Percentiles rank a stretch among this genome's conserved stretches.
Evolutionary conservation across 768 basidiomycete species (phyloP).

Genomic region (Lactifluus piperatus): DNA sequence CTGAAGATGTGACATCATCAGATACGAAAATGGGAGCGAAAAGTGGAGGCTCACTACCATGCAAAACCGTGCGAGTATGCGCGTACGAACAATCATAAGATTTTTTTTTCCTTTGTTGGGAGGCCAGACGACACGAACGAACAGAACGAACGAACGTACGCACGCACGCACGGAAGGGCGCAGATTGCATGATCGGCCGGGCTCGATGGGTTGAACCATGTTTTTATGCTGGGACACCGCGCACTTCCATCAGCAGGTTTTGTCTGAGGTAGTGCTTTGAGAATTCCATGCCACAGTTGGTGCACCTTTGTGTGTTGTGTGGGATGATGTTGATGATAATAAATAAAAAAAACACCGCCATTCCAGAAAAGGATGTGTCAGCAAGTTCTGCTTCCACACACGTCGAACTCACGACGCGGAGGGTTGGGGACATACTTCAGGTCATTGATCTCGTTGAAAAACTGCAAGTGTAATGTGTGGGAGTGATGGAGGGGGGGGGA

Average conservation of each 20-base stretch:
- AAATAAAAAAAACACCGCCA: too few relatives aligned
- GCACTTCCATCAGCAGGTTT: slow-evolving; percentile 35
- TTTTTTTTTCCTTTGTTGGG: too few relatives aligned
- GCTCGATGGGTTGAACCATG: background rate
- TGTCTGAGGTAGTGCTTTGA: slow-evolving; percentile 33
- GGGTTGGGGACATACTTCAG: slow-evolving; percentile 27
- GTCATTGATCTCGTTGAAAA: slow-evolving; percentile 34
- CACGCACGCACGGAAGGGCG: background rate
- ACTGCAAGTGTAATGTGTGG: too few relatives aligned
- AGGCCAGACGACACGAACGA: background rate
- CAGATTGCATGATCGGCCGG: too few relatives aligned
- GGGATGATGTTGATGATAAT: too few relatives aligned
- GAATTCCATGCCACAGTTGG: slow-evolving; percentile 34
- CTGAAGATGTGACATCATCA: background rate
- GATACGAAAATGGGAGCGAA: background rate
- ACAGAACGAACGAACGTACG: background rate
- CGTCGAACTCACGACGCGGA: too few relatives aligned
- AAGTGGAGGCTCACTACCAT: background rate
- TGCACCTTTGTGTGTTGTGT: slow-evolving; percentile 26
- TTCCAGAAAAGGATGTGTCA: background rate
- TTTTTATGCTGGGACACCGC: slow-evolving; percentile 29
- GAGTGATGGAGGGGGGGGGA: too few relatives aligned
- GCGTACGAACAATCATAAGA: background rate
- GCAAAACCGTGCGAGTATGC: background rate
- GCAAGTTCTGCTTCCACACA: background rate